These are phyloP conservation scores for Wickerhamiella alocasiicola DNA, from an alignment of 805 yeast species.

Conservation along the genomic window DNA sequence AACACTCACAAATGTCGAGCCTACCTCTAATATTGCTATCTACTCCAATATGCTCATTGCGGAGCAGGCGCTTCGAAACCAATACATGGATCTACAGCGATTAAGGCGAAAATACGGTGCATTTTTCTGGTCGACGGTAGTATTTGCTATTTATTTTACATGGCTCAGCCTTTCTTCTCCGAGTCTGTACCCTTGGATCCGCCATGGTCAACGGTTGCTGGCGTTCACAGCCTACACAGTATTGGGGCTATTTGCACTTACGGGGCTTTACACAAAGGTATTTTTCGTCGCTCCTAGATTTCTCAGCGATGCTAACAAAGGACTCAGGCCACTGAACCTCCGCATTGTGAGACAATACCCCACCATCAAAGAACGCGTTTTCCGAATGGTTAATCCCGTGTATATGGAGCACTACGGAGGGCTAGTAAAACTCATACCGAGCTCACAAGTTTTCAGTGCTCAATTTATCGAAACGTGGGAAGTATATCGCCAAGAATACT, in stretches of 20 bases:
- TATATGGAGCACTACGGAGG: constrained; percentile 37
- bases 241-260: constrained; percentile 60
- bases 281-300: constrained; percentile 72
- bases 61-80: constrained; percentile 77
- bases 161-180: constrained; percentile 24
- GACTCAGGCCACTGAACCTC: constrained; percentile 70
- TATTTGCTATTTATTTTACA: constrained; percentile 24
- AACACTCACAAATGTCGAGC: neutral
- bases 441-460: constrained; percentile 69
- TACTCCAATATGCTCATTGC: constrained; percentile 52
- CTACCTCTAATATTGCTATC: constrained; percentile 33
- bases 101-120: constrained; percentile 51
- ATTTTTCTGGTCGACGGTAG: constrained; percentile 30
- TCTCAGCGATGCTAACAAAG: constrained; percentile 74
- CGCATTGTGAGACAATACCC: constrained; percentile 39
- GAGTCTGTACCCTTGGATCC: constrained; percentile 29
- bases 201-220: constrained; percentile 30
- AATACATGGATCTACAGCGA: constrained; percentile 57
- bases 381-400: constrained; percentile 23
- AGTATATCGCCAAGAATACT: constrained; percentile 79
- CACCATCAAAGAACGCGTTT: constrained; percentile 22
- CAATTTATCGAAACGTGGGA: constrained; percentile 93
- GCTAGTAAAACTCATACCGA: constrained; percentile 68
- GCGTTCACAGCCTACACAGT: constrained; percentile 55
- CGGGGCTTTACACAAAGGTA: constrained; percentile 83